phyloP scores from a whole-genome alignment of 2,329 filamentous ascomycete genomes.

The Hypocreales sp. region DNA sequence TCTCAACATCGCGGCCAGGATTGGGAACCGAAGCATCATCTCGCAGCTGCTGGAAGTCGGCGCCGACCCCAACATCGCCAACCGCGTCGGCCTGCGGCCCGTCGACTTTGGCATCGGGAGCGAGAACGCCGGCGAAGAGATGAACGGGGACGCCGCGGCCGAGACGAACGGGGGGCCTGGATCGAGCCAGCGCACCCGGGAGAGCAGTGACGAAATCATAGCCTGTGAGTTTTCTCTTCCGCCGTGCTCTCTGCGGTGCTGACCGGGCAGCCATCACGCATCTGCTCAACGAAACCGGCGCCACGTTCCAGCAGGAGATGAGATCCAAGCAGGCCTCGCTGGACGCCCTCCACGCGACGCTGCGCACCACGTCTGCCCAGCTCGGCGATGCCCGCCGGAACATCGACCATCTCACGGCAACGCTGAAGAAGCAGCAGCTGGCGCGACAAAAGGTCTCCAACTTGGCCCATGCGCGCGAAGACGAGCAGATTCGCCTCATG shows the following conservation, averaged over 20 bases:
- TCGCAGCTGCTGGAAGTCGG: constrained; percentile 93
- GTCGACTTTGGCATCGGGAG: constrained; percentile 88
- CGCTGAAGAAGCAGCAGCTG: constrained; percentile 48
- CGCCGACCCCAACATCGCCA: constrained; percentile 82
- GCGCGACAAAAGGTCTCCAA: constrained; percentile 62
- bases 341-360: constrained; percentile 64
- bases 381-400: constrained; percentile 63
- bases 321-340: constrained; percentile 72
- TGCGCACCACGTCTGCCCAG: constrained; percentile 66
- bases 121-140: constrained; percentile 33
- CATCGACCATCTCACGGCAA: constrained; percentile 54
- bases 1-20: constrained; percentile 81
- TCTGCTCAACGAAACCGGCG: constrained; percentile 63
- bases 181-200: constrained; percentile 41
- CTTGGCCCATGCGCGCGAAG: constrained; percentile 55
- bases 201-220: constrained; percentile 68
- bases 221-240: constrained; percentile 41
- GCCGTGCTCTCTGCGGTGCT: background rate
- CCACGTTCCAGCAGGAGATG: constrained; percentile 66
- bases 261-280: constrained; percentile 54
- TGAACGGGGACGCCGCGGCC: constrained; percentile 24
- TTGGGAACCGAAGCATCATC: constrained; percentile 87
- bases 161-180: constrained; percentile 28
- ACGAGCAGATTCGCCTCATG: constrained; percentile 41
- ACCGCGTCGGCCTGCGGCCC: constrained; percentile 74